phyloP scores from a whole-genome alignment of 2,329 filamentous ascomycete species.

The Hypoxylon sp. region DNA sequence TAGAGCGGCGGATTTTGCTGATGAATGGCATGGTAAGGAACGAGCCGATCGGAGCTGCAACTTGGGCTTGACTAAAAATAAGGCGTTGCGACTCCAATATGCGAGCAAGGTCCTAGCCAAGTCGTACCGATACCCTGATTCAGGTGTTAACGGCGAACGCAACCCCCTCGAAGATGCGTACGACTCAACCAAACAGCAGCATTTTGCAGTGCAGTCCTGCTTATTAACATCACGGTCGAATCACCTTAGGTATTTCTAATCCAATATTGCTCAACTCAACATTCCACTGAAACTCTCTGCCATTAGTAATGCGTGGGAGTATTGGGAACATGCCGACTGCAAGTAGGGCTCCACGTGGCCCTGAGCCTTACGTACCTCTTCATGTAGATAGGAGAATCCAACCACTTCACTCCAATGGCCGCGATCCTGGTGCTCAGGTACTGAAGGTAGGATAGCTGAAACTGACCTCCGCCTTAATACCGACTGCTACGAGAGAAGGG shows the following conservation, averaged over 20 bases:
- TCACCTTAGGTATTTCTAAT: conserved; percentile 3
- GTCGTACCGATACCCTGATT: conserved; percentile 1
- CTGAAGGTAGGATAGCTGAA: conserved; percentile 1
- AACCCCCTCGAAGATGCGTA: not conserved
- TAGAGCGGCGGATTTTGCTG: not conserved
- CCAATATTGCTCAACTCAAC: conserved; percentile 3
- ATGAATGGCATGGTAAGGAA: not conserved
- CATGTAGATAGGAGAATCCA: not conserved
- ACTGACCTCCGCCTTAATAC: not conserved
- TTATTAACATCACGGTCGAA: not conserved
- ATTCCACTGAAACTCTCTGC: not conserved
- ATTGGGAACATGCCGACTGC: not conserved
- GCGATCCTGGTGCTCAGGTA: not conserved
- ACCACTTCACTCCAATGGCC: not conserved
- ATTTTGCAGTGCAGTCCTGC: not conserved
- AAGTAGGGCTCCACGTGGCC: conserved; percentile 1
- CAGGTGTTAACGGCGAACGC: not conserved
- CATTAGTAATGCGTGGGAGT: not conserved
- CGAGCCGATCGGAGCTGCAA: not conserved
- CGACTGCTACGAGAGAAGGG: not conserved
- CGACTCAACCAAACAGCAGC: not conserved
- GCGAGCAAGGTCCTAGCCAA: not conserved
- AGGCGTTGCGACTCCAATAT: conserved; percentile 2
- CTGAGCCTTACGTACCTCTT: not conserved
- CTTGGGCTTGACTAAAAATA: not conserved